These are phyloP conservation scores for Pestalotiopsis sp. DNA, from an alignment of 2,329 filamentous ascomycete genomes.

Conservation along the genomic window DNA sequence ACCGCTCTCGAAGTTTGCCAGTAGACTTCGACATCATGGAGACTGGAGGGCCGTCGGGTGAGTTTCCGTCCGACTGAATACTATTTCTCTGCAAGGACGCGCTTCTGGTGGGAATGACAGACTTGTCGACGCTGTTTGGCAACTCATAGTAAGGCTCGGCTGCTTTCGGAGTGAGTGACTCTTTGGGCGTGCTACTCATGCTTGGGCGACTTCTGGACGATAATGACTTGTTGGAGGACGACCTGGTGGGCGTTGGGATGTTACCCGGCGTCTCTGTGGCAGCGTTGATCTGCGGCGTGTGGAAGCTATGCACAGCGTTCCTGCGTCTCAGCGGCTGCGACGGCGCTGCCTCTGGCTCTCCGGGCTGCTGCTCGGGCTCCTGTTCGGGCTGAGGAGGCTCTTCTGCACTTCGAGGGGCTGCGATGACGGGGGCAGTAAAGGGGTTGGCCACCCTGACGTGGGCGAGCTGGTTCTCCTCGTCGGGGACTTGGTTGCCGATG, in stretches of 20 bases:
- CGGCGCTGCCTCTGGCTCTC: not conserved
- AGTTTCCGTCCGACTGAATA: not conserved
- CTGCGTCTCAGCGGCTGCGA: not conserved
- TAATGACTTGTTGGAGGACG: not conserved
- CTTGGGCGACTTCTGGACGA: not conserved
- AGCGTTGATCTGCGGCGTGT: not conserved
- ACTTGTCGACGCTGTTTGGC: not conserved
- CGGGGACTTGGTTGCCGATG: slow-evolving; percentile 7
- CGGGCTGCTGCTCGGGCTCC: not conserved
- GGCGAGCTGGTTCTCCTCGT: not conserved
- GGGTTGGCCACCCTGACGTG: not conserved
- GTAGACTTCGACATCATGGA: not conserved
- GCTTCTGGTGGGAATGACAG: not conserved
- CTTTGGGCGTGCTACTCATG: no score
- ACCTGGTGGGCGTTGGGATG: not conserved
- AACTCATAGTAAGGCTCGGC: not conserved
- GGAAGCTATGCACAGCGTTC: not conserved
- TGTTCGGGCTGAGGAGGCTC: not conserved
- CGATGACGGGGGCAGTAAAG: not conserved
- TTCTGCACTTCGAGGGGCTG: not conserved
- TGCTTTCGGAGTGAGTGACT: not conserved
- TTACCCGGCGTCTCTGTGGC: not conserved
- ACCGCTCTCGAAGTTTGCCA: slow-evolving; percentile 16
- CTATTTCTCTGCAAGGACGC: not conserved
- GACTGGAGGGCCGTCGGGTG: not conserved